Evolutionary conservation across 2,329 filamentous ascomycete genomes (phyloP).

Genomic region (Basipetospora chlamydospora): DNA sequence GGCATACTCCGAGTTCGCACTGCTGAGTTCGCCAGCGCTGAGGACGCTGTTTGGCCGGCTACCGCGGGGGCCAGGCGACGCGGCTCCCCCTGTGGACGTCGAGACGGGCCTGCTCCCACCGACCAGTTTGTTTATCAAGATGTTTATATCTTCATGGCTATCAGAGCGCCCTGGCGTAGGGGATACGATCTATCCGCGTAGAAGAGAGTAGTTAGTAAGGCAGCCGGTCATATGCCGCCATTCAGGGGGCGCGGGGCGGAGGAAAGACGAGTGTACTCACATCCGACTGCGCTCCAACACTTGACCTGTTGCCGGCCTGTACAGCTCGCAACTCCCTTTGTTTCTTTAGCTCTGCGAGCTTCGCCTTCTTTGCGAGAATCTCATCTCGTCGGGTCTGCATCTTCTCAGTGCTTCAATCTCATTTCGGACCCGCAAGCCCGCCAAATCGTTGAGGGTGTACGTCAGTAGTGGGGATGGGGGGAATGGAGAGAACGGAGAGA

Average conservation of each 20-base stretch:
- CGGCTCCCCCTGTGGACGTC: conserved; percentile 45
- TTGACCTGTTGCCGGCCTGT: conserved; percentile 58
- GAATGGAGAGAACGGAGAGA: too few species aligned
- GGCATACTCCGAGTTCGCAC: conserved; percentile 50
- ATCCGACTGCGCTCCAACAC: conserved; percentile 54
- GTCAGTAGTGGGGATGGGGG: neutral
- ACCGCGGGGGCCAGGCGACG: conserved; percentile 51
- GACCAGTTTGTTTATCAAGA: conserved; percentile 70
- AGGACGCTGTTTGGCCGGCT: conserved; percentile 79
- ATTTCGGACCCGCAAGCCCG: conserved; percentile 2
- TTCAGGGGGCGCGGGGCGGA: conserved; percentile 1
- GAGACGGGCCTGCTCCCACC: conserved; percentile 55
- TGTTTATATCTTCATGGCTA: conserved; percentile 64
- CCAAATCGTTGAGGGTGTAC: too few species aligned
- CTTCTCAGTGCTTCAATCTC: conserved; percentile 1
- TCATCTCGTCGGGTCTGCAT: conserved; percentile 55
- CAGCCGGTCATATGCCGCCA: conserved; percentile 2
- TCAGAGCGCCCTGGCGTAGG: conserved; percentile 57
- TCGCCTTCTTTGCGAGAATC: conserved; percentile 91
- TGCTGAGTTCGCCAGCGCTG: conserved; percentile 68
- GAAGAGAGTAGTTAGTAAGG: conserved; percentile 10
- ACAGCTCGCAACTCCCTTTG: conserved; percentile 73
- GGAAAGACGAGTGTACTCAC: conserved; percentile 32
- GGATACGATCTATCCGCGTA: conserved; percentile 42
- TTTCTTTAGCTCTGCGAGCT: conserved; percentile 88